Conservation (phyloP, 2,329 filamentous ascomycete species). For the Tolypocladium tundrense region DNA sequence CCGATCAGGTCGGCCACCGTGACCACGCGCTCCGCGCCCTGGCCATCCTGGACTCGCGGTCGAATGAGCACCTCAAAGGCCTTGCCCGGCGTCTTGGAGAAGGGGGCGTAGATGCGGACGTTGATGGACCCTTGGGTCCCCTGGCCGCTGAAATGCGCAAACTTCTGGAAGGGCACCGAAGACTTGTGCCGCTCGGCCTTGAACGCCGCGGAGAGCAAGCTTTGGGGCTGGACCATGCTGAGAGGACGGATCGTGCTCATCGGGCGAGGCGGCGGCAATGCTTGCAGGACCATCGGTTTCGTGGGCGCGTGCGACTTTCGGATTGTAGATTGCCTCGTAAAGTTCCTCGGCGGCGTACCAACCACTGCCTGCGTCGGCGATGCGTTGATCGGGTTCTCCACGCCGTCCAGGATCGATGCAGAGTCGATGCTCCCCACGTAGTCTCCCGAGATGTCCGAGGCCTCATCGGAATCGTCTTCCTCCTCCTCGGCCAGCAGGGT, state of each 20-base stretch:
- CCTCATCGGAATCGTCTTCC: constrained; percentile 51
- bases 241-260: constrained; percentile 51
- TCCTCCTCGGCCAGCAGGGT: constrained; percentile 47
- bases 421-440: constrained; percentile 62
- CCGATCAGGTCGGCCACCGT: constrained; percentile 76
- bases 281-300: constrained; percentile 48
- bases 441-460: constrained; percentile 52
- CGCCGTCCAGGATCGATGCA: constrained; percentile 57
- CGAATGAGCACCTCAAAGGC: constrained; percentile 64
- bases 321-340: constrained; percentile 52
- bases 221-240: constrained; percentile 60
- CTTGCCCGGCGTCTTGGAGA: constrained; percentile 52
- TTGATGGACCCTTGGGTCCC: constrained; percentile 67
- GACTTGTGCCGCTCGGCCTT: constrained; percentile 61
- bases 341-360: constrained; percentile 52
- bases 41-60: constrained; percentile 57
- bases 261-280: constrained; percentile 61
- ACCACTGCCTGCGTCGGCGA: constrained; percentile 49
- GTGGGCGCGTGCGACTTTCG: constrained; percentile 48
- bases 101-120: constrained; percentile 68
- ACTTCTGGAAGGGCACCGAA: constrained; percentile 64
- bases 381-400: constrained; percentile 45
- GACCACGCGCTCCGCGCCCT: constrained; percentile 49
- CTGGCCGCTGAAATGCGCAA: constrained; percentile 66
- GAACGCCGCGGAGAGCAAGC: constrained; percentile 60